phyloP scores from a whole-genome alignment of 352 stramenopile genomes.

The Globisporangium paddicum region DNA sequence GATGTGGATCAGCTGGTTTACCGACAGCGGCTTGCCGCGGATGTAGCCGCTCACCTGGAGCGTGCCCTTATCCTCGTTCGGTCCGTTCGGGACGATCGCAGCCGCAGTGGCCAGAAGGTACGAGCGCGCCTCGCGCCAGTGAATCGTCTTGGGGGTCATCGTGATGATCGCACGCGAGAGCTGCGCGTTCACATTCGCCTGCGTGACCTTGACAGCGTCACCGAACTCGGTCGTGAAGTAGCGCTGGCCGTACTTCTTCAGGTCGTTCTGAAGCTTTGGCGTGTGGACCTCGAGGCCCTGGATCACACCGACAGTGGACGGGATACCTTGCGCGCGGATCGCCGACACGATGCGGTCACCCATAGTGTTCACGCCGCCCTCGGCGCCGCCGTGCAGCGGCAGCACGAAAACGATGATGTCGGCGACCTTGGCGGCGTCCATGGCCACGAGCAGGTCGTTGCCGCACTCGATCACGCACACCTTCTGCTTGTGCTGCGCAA shows the following conservation, averaged over 20 bases:
- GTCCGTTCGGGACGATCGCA: conserved; percentile 54
- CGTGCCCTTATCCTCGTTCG: conserved; percentile 45
- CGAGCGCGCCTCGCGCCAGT: conserved; percentile 86
- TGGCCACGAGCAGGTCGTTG: conserved; percentile 73
- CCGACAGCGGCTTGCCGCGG: conserved; percentile 91
- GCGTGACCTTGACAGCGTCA: conserved; percentile 71
- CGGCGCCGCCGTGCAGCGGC: conserved; percentile 70
- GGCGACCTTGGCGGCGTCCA: conserved; percentile 85
- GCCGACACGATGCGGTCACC: conserved; percentile 89
- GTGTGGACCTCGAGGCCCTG: conserved; percentile 76
- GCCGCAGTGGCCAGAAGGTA: conserved; percentile 82
- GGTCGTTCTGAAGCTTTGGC: conserved; percentile 64
- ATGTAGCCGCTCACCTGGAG: conserved; percentile 94
- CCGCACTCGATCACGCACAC: conserved; percentile 81
- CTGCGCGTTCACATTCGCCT: conserved; percentile 76
- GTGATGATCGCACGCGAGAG: conserved; percentile 79
- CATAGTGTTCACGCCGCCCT: conserved; percentile 80
- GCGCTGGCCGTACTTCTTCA: conserved; percentile 82
- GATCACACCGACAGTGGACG: conserved; percentile 81
- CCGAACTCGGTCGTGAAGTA: conserved; percentile 91
- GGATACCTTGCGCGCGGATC: conserved; percentile 91
- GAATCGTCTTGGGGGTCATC: conserved; percentile 76
- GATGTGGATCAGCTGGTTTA: conserved; percentile 96
- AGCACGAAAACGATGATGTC: conserved; percentile 81
- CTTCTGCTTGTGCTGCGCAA: conserved; percentile 86